Conservation (phyloP, 78 protist species). For the Tieghemostelium lacteum region DNA sequence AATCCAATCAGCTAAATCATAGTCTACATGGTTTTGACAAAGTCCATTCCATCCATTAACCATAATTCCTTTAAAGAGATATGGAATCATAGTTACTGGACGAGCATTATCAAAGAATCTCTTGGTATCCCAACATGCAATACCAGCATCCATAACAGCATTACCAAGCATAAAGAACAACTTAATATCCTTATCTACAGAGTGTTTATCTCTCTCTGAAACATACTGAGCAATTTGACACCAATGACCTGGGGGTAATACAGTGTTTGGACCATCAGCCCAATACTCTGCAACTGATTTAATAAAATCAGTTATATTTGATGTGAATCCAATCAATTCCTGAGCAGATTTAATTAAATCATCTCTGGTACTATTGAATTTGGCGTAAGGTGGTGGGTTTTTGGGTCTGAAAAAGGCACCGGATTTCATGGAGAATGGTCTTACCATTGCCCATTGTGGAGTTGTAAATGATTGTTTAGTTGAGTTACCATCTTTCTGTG, state of each 20-base stretch:
- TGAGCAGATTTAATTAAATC: background rate
- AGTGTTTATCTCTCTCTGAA: constrained; percentile 18
- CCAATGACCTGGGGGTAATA: constrained; percentile 64
- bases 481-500: background rate
- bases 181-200: constrained; percentile 27
- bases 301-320: constrained; percentile 25
- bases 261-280: constrained; percentile 47
- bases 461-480: constrained; percentile 14
- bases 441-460: constrained; percentile 46
- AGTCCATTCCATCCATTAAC: constrained; percentile 47
- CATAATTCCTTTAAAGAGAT: constrained; percentile 2
- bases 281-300: constrained; percentile 39
- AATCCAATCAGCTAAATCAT: constrained; percentile 16
- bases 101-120: constrained; percentile 44
- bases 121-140: constrained; percentile 48
- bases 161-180: constrained; percentile 40
- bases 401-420: constrained; percentile 21
- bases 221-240: constrained; percentile 12
- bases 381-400: background rate
- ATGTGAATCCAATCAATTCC: constrained; percentile 2
- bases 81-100: constrained; percentile 56
- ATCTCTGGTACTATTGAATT: background rate
- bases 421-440: background rate
- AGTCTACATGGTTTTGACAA: constrained; percentile 18
- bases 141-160: constrained; percentile 47